phyloP scores from a whole-genome alignment of 805 yeast genomes.

The Yamadazyma tumulicola region DNA sequence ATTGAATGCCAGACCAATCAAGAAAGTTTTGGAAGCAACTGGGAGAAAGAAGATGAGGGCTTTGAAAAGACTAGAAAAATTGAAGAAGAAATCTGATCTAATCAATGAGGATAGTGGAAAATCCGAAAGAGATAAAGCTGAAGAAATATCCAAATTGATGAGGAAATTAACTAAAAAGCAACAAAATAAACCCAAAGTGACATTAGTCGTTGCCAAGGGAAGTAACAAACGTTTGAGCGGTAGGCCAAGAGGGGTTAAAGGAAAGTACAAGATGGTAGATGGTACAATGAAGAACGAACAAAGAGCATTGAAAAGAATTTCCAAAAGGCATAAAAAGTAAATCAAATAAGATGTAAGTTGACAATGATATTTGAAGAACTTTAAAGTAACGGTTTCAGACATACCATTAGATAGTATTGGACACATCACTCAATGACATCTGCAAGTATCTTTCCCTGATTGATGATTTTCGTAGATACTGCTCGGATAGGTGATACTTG shows the following conservation, averaged over 20 bases:
- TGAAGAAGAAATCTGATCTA: constrained; percentile 88
- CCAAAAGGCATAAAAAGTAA: constrained; percentile 74
- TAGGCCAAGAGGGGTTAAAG: constrained; percentile 95
- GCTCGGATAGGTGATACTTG: too few species aligned
- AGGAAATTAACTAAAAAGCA: constrained; percentile 72
- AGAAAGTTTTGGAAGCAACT: constrained; percentile 97
- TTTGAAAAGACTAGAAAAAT: constrained; percentile 74
- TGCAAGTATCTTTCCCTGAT: too few species aligned
- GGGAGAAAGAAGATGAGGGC: constrained; percentile 97
- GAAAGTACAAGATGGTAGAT: constrained; percentile 99
- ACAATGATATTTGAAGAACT: too few species aligned
- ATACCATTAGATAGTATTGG: too few species aligned
- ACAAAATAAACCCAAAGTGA: constrained; percentile 73
- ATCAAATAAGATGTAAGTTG: too few species aligned
- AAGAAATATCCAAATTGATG: constrained; percentile 85
- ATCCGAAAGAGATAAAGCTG: constrained; percentile 92
- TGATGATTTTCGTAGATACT: too few species aligned
- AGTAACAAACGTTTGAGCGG: constrained; percentile 82
- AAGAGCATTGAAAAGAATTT: constrained; percentile 85
- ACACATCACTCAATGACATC: too few species aligned
- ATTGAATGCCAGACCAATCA: constrained; percentile 94
- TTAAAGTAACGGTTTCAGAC: too few species aligned
- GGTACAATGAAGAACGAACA: constrained; percentile 97
- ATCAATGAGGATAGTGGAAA: constrained; percentile 85
- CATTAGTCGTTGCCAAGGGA: constrained; percentile 86